Percentiles rank a stretch among this genome's conserved stretches.
phyloP scores from a whole-genome alignment of 352 stramenopile species.

The Globisporangium recalcitrans region DNA sequence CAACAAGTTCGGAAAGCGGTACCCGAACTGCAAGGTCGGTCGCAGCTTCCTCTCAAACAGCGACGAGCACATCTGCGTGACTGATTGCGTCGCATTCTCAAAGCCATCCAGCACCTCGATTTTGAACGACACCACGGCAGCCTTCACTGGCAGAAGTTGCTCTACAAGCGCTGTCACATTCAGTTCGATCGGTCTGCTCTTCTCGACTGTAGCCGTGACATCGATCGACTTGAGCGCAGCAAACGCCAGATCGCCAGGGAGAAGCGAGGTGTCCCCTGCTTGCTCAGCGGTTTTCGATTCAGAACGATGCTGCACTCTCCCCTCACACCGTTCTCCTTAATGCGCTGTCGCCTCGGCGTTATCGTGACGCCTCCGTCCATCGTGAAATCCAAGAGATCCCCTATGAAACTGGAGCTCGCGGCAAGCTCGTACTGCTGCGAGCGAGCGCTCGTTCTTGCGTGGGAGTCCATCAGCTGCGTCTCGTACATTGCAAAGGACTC shows the following conservation, averaged over 20 bases:
- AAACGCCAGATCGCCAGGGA: slow-evolving; percentile 20
- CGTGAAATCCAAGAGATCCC: slow-evolving; percentile 61
- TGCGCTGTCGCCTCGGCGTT: slow-evolving; percentile 34
- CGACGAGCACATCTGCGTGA: slow-evolving; percentile 60
- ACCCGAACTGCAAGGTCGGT: slow-evolving; percentile 37
- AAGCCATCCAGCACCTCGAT: slow-evolving; percentile 43
- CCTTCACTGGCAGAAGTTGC: slow-evolving; percentile 29
- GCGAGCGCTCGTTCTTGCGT: slow-evolving; percentile 18
- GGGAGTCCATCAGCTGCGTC: slow-evolving; percentile 46
- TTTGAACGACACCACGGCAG: slow-evolving; percentile 40
- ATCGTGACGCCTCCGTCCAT: slow-evolving; percentile 69
- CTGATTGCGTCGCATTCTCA: slow-evolving; percentile 19
- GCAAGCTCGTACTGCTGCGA: slow-evolving; percentile 47
- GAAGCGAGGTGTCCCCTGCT: slow-evolving; percentile 8
- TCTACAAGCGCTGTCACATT: slow-evolving; percentile 46
- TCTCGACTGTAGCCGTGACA: slow-evolving; percentile 38
- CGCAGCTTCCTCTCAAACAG: slow-evolving; percentile 49
- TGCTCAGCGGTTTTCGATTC: slow-evolving; percentile 52
- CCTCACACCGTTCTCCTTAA: slow-evolving; percentile 39
- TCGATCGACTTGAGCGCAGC: slow-evolving; percentile 22
- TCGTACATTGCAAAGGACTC: slow-evolving; percentile 39
- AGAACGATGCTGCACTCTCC: slow-evolving; percentile 66
- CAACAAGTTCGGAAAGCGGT: slow-evolving; percentile 46
- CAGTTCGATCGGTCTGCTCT: slow-evolving; percentile 39
- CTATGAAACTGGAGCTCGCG: slow-evolving; percentile 40